Evolutionary conservation across 306 rosid genomes (phyloP).

Genomic region (Albizia julibrissin): DNA sequence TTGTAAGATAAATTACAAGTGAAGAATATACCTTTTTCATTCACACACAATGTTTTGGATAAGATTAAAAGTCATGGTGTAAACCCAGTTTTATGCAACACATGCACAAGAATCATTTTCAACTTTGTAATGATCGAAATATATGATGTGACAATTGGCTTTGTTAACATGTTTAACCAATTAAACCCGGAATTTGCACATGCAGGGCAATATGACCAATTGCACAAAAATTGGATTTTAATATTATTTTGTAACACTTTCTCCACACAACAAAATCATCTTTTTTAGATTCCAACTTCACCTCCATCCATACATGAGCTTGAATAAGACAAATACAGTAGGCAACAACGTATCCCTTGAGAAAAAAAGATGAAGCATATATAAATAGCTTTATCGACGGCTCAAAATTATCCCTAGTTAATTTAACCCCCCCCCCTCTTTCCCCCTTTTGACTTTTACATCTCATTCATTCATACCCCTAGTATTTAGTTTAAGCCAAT

Average conservation of each 20-base stretch:
- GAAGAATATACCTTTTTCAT: neutral
- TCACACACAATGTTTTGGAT: neutral
- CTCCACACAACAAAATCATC: neutral
- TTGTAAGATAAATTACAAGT: neutral
- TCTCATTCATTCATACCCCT: neutral
- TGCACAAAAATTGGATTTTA: neutral
- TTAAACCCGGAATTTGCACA: slow-evolving; percentile 11
- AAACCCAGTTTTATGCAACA: neutral
- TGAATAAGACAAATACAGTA: slow-evolving; percentile 11
- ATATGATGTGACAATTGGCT: slow-evolving; percentile 20
- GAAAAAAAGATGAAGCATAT: neutral
- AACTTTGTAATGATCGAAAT: neutral
- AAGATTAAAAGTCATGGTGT: neutral
- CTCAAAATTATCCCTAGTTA: neutral
- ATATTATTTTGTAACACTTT: neutral
- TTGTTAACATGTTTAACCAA: neutral
- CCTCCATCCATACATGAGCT: neutral
- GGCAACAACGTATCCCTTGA: slow-evolving; percentile 6
- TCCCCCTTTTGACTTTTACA: neutral
- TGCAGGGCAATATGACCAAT: neutral
- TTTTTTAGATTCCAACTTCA: neutral
- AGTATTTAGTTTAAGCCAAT: neutral
- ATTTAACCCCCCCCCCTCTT: neutral
- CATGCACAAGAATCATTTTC: neutral
- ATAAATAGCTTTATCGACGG: neutral